phyloP scores from a whole-genome alignment of 2,329 filamentous ascomycete species.

The Alternaria hordeiaustralica region DNA sequence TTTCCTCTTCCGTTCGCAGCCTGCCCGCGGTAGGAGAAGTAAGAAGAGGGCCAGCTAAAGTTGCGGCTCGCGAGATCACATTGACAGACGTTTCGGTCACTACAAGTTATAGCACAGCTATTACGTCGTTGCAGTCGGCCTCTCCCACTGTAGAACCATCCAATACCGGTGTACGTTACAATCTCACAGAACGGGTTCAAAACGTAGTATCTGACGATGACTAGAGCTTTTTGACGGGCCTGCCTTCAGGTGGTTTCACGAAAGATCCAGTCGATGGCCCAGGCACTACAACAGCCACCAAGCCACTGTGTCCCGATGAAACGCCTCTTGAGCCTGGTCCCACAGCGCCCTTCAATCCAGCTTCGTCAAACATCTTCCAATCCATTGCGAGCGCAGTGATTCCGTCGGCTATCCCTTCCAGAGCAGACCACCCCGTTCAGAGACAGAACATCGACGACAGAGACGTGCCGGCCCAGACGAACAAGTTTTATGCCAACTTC shows the following conservation, averaged over 20 bases:
- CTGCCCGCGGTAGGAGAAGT: conserved; percentile 29
- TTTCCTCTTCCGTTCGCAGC: conserved; percentile 29
- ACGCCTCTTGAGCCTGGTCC: conserved; percentile 39
- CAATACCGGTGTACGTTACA: conserved; percentile 36
- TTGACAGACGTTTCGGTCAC: conserved; percentile 32
- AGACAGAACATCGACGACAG: conserved; percentile 48
- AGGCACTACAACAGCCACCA: conserved; percentile 22
- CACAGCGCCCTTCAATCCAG: conserved; percentile 19
- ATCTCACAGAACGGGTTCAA: neutral
- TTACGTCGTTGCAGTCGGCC: conserved; percentile 38
- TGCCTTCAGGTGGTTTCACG: conserved; percentile 41
- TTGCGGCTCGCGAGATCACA: conserved; percentile 32
- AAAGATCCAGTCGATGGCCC: conserved; percentile 32
- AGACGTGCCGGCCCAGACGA: conserved; percentile 67
- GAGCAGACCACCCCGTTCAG: conserved; percentile 51
- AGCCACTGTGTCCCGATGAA: conserved; percentile 35
- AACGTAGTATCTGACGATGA: conserved; percentile 6
- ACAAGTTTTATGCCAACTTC: conserved; percentile 77
- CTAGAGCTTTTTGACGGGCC: conserved; percentile 39
- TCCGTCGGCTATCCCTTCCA: conserved; percentile 45
- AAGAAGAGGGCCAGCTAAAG: conserved; percentile 9
- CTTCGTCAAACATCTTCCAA: conserved; percentile 48
- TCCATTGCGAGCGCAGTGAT: conserved; percentile 51
- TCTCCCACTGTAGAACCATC: conserved; percentile 32
- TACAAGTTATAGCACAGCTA: conserved; percentile 39